A percentile compares a stretch with the other conserved stretches of the same genome.
These are phyloP conservation scores for Exophiala calicioides DNA, from an alignment of 2,329 filamentous ascomycete genomes.

Conservation along the genomic window DNA sequence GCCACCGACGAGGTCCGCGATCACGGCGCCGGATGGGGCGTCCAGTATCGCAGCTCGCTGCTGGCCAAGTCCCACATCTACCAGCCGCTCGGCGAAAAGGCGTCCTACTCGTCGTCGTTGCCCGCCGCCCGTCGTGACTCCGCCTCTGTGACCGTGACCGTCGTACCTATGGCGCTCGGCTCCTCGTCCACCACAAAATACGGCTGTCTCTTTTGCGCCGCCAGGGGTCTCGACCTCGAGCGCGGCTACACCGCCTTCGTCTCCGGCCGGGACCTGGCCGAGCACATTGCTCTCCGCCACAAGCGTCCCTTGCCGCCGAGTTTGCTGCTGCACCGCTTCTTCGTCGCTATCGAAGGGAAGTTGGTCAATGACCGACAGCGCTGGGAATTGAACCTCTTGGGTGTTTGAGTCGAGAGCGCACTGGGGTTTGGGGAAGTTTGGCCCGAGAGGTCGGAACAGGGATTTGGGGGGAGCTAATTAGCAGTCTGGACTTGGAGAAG, in stretches of 20 bases:
- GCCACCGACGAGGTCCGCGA: slow-evolving; percentile 28
- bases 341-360: slow-evolving; percentile 26
- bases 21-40: slow-evolving; percentile 15
- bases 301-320: slow-evolving; percentile 17
- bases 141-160: neutral
- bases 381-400: slow-evolving; percentile 31
- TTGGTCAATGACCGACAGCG: slow-evolving; percentile 16
- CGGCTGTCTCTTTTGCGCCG: slow-evolving; percentile 32
- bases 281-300: slow-evolving; percentile 26
- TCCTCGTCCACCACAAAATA: slow-evolving; percentile 18
- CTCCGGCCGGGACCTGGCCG: slow-evolving; percentile 22
- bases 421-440: too few relatives aligned
- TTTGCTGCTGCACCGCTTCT: slow-evolving; percentile 27
- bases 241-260: slow-evolving; percentile 18
- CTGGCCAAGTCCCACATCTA: slow-evolving; percentile 29
- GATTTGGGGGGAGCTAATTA: too few relatives aligned
- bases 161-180: slow-evolving; percentile 1
- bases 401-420: neutral
- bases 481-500: too few relatives aligned
- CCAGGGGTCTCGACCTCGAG: slow-evolving; percentile 21
- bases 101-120: neutral
- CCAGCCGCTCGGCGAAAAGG: slow-evolving; percentile 17
- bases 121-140: neutral
- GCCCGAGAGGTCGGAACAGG: too few relatives aligned
- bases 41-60: slow-evolving; percentile 30